Evolutionary conservation across 257 asterid species (phyloP).

Genomic region (Nicotiana attenuata): DNA sequence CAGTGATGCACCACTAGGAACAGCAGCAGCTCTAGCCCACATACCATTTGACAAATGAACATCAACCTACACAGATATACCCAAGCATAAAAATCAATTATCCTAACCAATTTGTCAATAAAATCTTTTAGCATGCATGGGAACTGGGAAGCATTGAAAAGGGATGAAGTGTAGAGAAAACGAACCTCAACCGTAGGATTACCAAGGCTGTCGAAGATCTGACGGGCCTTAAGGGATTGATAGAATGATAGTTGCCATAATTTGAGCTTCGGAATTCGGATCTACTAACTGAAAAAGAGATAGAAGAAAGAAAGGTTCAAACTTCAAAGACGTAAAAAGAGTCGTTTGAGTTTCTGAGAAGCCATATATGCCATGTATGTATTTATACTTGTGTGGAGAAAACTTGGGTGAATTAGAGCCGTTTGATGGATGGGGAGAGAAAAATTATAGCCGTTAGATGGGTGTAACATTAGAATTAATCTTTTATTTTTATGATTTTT

Average conservation of each 20-base stretch:
- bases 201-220: slow-evolving; percentile 92
- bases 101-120: not conserved
- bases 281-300: too few species aligned
- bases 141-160: not conserved
- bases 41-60: slow-evolving; percentile 48
- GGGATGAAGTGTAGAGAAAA: not conserved
- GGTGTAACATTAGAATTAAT: too few species aligned
- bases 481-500: too few species aligned
- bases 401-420: too few species aligned
- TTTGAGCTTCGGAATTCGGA: not conserved
- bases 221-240: slow-evolving; percentile 65
- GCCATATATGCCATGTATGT: too few species aligned
- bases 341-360: too few species aligned
- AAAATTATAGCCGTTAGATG: too few species aligned
- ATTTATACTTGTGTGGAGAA: too few species aligned
- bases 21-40: slow-evolving; percentile 70
- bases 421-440: too few species aligned
- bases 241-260: slow-evolving; percentile 67
- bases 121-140: too few species aligned
- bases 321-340: too few species aligned
- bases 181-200: slow-evolving; percentile 86
- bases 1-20: slow-evolving; percentile 93
- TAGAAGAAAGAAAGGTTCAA: too few species aligned
- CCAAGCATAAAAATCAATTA: not conserved
- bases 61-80: slow-evolving; percentile 49